Evolutionary conservation across 768 basidiomycete genomes (phyloP), one percentile per base, ranked within the genome.

Genomic region (Termitomyces sp.): DNA sequence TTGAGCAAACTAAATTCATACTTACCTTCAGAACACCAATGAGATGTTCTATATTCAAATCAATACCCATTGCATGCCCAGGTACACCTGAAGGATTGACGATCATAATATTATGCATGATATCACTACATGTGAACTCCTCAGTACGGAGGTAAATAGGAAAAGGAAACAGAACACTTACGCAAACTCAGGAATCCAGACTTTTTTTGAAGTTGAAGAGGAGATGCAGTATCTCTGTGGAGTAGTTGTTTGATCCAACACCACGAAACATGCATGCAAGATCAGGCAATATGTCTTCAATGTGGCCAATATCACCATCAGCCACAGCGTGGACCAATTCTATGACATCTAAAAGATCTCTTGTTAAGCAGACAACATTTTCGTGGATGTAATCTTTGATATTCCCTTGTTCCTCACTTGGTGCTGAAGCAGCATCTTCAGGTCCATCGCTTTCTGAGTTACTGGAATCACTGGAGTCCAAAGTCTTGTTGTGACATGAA

Each of bases 31-130:
- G 46, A 59, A 73, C 68, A 0, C 68, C 51, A 52, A 78, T 76
- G 1, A 72, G 48, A 59, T 79, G 77, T 36, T 79, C 73, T 1
- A 78, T 76, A 52, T 79, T 78, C 2, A 74, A 7, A 40, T 78
- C 73, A 9, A 77, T 67, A 0, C 60, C 63, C 75, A 78, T 78
- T 0, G 60, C 68, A 54, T 77, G 74, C 0, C 75, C 74, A 7
- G 68, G 59, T 1, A 73, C 55, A 0, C 77, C 76, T 0, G 71
- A 69, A 0, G 67, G 32, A 42, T 77, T 76, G 16, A 78, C 55
- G 0, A 79, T 63, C 69, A 74, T 73, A 28, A 67, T 73, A 55
- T 78, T 74, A 0, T 69, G 66, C 68, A 77, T 75, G 0, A 79
- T 73, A 45, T 79, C 65, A 0, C 76, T 78, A 33, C 7, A 33